Base-by-base conservation (phyloP, 2,329 filamentous ascomycete species). In the Neopestalotiopsis clavispora region DNA sequence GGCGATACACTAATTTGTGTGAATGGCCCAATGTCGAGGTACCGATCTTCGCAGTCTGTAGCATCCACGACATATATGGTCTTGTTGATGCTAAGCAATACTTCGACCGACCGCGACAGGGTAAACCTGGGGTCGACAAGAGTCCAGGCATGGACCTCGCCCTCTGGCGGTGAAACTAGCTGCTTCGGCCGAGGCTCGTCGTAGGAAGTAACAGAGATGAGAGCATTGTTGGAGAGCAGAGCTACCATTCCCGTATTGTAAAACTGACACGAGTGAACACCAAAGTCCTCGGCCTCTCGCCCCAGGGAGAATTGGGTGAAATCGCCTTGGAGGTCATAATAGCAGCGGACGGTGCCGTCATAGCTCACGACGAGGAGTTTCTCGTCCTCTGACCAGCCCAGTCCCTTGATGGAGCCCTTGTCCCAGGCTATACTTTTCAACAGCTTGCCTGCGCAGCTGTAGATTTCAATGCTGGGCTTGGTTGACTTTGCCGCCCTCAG, bases 341-440 rank as follows among this genome's bases (percentile, higher is more conserved):
- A 98, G 79, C 94, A 96, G 70, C 95, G 88, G 58, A 98, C 95
- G 1, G 91, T 95, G 30, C 96, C 96, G 77, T 99, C 95, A 66
- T 92, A 89, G 10, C 94, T 94, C 65, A 98, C 90, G 0, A 98
- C 92, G 4, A 99, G 84, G 61, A 99, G 86, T 78, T 93, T 92
- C 84, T 99, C 96, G 72, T 98, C 94, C 76, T 97, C 95, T 23
- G 95, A 97, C 96, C 96, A 99, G 42, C 96, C 96, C 23, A 99
- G 86, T 1, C 94, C 94, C 79, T 91, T 92, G 77, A 99, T 93
- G 3, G 90, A 85, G 60, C 94, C 94, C 81, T 95, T 94, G 75
- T 98, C 95, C 95, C 95, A 98, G 78, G 92, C 89, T 73, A 98
- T 94, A 77, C 89, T 90, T 75, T 92, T 91, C 71, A 99, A 91